Base-by-base conservation (phyloP, 2,329 filamentous ascomycete genomes). In the Diaporthe caulivora region DNA sequence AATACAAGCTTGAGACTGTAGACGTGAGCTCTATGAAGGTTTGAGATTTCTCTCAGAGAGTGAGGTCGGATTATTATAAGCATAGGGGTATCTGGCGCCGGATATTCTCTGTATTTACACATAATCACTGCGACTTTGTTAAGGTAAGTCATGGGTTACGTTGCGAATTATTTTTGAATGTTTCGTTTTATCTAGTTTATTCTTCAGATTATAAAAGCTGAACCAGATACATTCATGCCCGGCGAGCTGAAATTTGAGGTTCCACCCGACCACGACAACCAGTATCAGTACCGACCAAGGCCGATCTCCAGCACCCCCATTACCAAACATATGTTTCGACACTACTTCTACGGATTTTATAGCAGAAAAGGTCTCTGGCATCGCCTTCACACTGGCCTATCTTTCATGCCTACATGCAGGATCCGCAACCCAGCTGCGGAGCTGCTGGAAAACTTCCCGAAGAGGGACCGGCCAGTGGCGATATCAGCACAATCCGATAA, bases 381-480 rank as follows among this genome's bases (percentile, higher is more conserved):
- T 65, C 49, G 65, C 34, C 26, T 37, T 1, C 65, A 69, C 34
- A 13, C 5, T 37, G 31, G 21, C 5, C 53, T 70, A 15, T 51
- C 67, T 3, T 37, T 70, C 11, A 53, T 44, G 26, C 24, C 51
- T 6, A 34, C 24, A 24, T 70, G 53, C 18, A 51, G 67, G 15
- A 58, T 70, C 51, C 53, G 67, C 51, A 70, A 58, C 26, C 67
- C 67, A 47, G 51, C 67, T 18, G 40, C 7, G 24, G 31, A 70
- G 9, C 7, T 70, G 2, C 53, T 58, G 15, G 67, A 58, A 9
- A 34, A 17, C 9, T 47, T 70, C 10, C 49, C 67, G 8, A 70
- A 70, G 7, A 58, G 53, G 55, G 67, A 58, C 67, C 57, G 67
- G 21, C 15, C 10, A 8, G 18, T 58, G 24, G 51, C 67, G 26